Conservation (phyloP, 495 filamentous ascomycete species). For the Bacidia gigantensis region DNA sequence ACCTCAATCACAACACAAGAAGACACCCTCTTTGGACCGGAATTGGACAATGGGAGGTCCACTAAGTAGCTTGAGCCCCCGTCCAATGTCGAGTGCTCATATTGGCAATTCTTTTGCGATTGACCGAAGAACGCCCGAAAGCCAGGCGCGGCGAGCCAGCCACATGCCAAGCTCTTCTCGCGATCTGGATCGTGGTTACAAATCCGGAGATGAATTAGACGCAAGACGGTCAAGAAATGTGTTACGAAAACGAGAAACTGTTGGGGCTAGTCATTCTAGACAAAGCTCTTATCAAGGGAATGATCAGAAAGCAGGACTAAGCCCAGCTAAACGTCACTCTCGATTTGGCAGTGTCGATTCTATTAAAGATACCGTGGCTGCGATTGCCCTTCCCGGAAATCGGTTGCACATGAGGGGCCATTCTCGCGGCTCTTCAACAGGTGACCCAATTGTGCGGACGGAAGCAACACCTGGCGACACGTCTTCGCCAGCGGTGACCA, state of each 20-base stretch:
- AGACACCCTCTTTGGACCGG: constrained; percentile 77
- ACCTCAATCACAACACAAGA: constrained; percentile 42
- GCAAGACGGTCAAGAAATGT: constrained; percentile 56
- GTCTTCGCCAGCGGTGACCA: constrained; percentile 41
- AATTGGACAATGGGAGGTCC: constrained; percentile 69
- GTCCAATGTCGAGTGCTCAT: constrained; percentile 16
- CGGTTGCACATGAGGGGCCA: constrained; percentile 50
- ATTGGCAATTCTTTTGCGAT: constrained; percentile 25
- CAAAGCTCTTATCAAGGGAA: constrained; percentile 66
- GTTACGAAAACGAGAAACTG: constrained; percentile 62
- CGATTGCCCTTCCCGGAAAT: constrained; percentile 25
- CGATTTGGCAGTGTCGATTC: constrained; percentile 62
- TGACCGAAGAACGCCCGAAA: constrained; percentile 19
- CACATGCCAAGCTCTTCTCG: constrained; percentile 19
- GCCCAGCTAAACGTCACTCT: constrained; percentile 55
- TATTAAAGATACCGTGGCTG: constrained; percentile 30
- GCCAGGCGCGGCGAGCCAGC: not conserved
- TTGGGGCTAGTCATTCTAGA: constrained; percentile 39
- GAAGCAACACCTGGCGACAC: constrained; percentile 22
- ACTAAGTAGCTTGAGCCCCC: constrained; percentile 11
- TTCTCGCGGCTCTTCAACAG: constrained; percentile 31
- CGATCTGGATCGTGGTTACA: constrained; percentile 83
- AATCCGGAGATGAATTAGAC: constrained; percentile 78
- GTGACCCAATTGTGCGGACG: constrained; percentile 20
- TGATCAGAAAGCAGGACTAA: constrained; percentile 35